A percentile compares a stretch with the other conserved stretches of the same genome.
These are phyloP conservation scores for Cladochytrium replicatum DNA, from an alignment of 192 early-diverging fungal species.

Conservation along the genomic window DNA sequence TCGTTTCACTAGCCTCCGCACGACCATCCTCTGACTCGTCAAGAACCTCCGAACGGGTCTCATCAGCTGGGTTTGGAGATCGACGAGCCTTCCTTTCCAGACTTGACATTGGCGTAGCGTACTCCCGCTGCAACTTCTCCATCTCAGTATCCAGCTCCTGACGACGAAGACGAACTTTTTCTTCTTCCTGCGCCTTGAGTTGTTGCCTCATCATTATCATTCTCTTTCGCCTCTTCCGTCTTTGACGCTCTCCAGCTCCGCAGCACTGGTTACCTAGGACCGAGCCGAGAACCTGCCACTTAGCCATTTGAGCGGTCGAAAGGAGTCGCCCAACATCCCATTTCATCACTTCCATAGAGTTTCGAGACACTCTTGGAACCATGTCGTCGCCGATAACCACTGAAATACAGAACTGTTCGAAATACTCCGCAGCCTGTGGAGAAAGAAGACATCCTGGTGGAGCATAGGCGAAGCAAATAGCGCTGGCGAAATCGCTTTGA, in stretches of 20 bases:
- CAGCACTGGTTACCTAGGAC: constrained; percentile 1
- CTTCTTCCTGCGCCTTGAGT: background rate
- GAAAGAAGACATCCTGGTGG: constrained; percentile 9
- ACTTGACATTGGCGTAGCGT: no score
- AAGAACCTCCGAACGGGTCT: no score
- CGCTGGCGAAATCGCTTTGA: background rate
- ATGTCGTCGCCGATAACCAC: constrained; percentile 12
- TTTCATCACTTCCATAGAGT: constrained; percentile 8
- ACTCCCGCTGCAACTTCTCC: no score
- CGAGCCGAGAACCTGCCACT: constrained; percentile 6
- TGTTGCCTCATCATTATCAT: constrained; percentile 3
- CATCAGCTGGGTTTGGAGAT: no score
- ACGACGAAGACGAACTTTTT: background rate
- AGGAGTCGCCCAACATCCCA: constrained; percentile 2
- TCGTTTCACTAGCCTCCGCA: no score
- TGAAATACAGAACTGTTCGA: constrained; percentile 12
- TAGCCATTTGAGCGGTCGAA: background rate
- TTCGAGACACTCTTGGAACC: constrained; percentile 3
- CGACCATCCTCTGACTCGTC: no score
- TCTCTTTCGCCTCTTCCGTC: constrained; percentile 6
- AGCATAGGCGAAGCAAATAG: constrained; percentile 13
- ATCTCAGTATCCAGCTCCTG: constrained; percentile 6
- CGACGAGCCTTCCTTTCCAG: no score
- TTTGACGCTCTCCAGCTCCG: background rate
- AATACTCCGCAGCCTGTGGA: background rate